Base-by-base conservation (phyloP, 192 early-diverging fungal species). In the Lobosporangium transversale region DNA sequence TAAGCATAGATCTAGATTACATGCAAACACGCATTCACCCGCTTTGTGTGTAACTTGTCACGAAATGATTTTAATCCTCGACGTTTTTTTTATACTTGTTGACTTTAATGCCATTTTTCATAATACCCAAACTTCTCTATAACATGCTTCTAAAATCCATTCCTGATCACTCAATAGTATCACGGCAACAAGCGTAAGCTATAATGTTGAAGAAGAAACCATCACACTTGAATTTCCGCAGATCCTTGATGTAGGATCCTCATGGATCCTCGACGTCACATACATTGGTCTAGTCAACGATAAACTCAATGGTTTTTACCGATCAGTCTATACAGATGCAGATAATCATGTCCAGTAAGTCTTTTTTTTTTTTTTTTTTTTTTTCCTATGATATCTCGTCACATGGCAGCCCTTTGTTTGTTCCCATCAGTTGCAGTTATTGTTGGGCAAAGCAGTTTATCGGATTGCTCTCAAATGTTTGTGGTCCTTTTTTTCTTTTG, bases 291-390 rank as follows among this genome's bases (percentile, higher is more conserved):
- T 85, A 12, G 83, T 86, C 56, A 91, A 90, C 67, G 86, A 95
- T 80, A 85, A 91, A 58, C 91, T 96, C 85, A 86, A 88, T 45
- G 94, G 94, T 4, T 96, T 96, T 78, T 96, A 96, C 85, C 87
- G 93, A 48, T 89, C 87, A 50, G 75, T 79, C 30, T 94, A 93
- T 80, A 87, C 85, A 11, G 89, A 89, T 60, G 81, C 80, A 0
- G 78, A 91, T 40, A 90, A 83, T 51, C 70, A 80, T 30, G 55
- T 74, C 32, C 84, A 81, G 83, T 81, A 86, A 44, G 73, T 66
- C 14, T 32, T 36, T 32, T 24, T 30, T 56, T 17, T 32, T 18
- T 42, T 33, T 14, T n/a, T 51, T 29, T 52, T 20, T 36, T 40
- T 1, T 48, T 47, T 33, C n/a, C 33, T 54, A 5, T 40, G 53